Evolutionary conservation across 441 rosid species (phyloP), one percentile per base, ranked within the genome.

Genomic region (Sinapis alba): DNA sequence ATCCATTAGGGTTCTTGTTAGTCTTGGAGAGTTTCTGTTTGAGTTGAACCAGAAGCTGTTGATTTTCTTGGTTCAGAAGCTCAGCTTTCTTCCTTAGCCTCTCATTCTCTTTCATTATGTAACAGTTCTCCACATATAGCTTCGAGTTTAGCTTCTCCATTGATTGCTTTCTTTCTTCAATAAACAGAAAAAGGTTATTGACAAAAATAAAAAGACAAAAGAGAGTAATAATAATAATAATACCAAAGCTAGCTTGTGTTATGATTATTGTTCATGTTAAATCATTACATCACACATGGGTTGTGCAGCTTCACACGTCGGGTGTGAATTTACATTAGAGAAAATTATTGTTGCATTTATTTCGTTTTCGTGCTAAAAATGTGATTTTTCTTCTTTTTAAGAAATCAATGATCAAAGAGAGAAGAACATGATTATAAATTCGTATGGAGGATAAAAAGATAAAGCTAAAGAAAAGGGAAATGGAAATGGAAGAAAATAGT

Each of bases 131-230:
- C 66, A 90, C 74, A 71, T 74, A 90, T 62, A 96, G 87, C 84
- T 96, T 82, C 58, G 98, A 86, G 91, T 96, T 96, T 81, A 88
- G 79, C 73, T 86, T 89, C 34, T 96, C 98, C 99, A 96, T 93
- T 53, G 8, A n/a, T 58, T 38, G 16, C 72, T 70, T 16, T 21
- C n/a, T 30, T 58, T 56, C 74, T 56, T 28, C 66, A 71, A 34
- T 27, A 72, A 38, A 24, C 62, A 27, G 51, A 43, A 20, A 16
- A 69, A 67, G 38, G 32, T 5, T 56, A 34, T 57, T 13, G 27
- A 30, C 0, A 47, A 7, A 54, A 23, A 21, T n/a, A 51, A 51
- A 43, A 43, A 43, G 51, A 43, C 18, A 43, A 43, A 43, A 43
- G 51, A 43, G 51, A 43, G 18, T n/a, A 43, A 43, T n/a, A 36